Base-by-base conservation (phyloP, 2,329 filamentous ascomycete genomes). In the Meredithiella fracta region DNA sequence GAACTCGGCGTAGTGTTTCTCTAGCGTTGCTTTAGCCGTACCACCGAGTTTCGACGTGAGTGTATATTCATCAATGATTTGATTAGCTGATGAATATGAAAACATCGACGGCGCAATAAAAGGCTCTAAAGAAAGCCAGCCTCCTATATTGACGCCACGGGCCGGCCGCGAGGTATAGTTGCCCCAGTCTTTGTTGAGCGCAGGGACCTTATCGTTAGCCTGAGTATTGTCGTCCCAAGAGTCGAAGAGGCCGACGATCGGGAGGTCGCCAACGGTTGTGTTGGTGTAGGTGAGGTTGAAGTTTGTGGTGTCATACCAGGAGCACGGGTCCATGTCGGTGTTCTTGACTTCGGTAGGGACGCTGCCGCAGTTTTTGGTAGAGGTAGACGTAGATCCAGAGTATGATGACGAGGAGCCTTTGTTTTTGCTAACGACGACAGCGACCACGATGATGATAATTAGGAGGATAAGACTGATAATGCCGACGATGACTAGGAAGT, bases 91-190 rank as follows among this genome's bases (percentile, higher is more conserved):
- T 65, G 84, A 87, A 60, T 76, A 77, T 59, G 80, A 70, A 70
- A 98, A 98, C 25, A 95, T 76, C 0, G 90, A 96, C 0, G 92
- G 92, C 3, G 87, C 91, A 65, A 98, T 97, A 67, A 94, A 96
- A 0, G 92, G 92, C 64, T 98, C 92, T 11, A 98, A 71, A 2
- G 85, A 86, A 1, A 98, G 77, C 92, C 92, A 98, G 11, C 92
- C 92, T 53, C 92, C 92, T 1, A 97, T 67, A 63, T 95, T 97
- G 37, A 97, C 87, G 1, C 92, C 92, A 5, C 91, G 80, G 23
- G 94, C 88, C 1, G 90, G 89, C 55, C 75, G 81, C 22, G 78
- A 80, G 1, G 81, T 78, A 63, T 97, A 98, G 1, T 83, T 72
- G 5, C 80, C 80, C 77, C 91, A 96, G 1, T 74, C 64, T 59